Conservation (phyloP, 2,329 filamentous ascomycete genomes). For the Trichoderma breve region DNA sequence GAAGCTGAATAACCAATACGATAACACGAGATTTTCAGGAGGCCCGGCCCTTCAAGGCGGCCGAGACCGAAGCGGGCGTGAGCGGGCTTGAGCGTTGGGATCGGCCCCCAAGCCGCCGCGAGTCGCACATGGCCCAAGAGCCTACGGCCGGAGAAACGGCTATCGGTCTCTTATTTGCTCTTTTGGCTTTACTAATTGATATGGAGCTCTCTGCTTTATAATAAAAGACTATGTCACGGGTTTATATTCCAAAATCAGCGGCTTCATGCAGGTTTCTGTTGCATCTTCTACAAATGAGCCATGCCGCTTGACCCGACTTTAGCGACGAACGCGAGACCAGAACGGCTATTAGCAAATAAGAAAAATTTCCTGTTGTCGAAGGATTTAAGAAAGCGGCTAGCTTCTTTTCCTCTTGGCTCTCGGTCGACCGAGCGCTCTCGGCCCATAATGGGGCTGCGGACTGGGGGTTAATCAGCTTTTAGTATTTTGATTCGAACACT, state of each 20-base stretch:
- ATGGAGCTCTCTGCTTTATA: neutral
- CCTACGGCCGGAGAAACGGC: neutral
- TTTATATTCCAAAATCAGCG: neutral
- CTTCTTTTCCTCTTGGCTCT: neutral
- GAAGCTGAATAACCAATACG: neutral
- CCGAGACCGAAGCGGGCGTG: conserved; percentile 11
- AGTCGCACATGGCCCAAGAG: neutral
- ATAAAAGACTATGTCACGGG: neutral
- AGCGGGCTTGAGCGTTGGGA: neutral
- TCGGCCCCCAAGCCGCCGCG: neutral
- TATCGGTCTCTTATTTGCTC: neutral
- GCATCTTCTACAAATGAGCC: neutral
- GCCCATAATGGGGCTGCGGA: neutral
- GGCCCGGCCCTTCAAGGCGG: conserved; percentile 5
- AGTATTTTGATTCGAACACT: neutral
- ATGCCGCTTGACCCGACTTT: neutral
- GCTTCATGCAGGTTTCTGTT: neutral
- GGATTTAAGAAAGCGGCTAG: neutral
- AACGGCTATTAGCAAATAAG: neutral
- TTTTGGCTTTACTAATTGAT: neutral
- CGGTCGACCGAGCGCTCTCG: neutral
- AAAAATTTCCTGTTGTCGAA: neutral
- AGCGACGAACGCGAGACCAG: neutral
- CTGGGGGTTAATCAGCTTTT: neutral
- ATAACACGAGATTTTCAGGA: conserved; percentile 1